Evolutionary conservation across 2,329 filamentous ascomycete genomes (phyloP).

Genomic region (Aspergillus niger): DNA sequence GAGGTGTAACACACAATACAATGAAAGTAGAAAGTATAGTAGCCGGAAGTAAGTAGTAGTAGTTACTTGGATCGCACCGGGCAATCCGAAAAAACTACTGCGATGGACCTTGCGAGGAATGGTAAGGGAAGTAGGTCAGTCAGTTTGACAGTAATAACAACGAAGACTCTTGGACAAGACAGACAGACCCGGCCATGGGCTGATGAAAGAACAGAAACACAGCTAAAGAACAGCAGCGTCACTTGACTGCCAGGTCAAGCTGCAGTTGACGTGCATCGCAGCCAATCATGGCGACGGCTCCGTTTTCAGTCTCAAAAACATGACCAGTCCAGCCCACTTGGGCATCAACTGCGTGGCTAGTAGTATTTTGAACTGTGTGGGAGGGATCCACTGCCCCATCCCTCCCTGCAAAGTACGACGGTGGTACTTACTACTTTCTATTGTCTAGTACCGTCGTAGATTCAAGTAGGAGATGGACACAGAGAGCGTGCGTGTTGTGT

Average conservation of each 20-base stretch:
- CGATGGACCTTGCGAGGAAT: too few species aligned
- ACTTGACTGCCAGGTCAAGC: conserved; percentile 4
- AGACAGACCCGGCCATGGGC: background rate
- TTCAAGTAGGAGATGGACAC: too few species aligned
- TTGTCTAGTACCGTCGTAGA: background rate
- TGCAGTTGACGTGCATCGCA: background rate
- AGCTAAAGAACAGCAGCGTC: background rate
- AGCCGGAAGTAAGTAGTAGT: background rate
- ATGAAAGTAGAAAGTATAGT: background rate
- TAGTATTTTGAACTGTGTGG: too few species aligned
- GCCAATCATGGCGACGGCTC: background rate
- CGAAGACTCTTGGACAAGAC: background rate
- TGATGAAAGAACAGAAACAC: background rate
- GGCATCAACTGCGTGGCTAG: background rate
- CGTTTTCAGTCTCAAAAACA: background rate
- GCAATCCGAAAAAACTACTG: background rate
- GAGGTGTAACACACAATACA: background rate
- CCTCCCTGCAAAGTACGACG: background rate
- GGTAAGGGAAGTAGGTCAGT: too few species aligned
- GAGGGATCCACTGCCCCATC: too few species aligned
- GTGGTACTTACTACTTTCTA: background rate
- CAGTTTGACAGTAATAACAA: too few species aligned
- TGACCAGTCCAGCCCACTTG: conserved; percentile 1
- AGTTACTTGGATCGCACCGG: background rate
- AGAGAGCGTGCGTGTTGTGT: too few species aligned